Conservation (phyloP, 2,329 filamentous ascomycete species). For the Aureobasidium zeae region DNA sequence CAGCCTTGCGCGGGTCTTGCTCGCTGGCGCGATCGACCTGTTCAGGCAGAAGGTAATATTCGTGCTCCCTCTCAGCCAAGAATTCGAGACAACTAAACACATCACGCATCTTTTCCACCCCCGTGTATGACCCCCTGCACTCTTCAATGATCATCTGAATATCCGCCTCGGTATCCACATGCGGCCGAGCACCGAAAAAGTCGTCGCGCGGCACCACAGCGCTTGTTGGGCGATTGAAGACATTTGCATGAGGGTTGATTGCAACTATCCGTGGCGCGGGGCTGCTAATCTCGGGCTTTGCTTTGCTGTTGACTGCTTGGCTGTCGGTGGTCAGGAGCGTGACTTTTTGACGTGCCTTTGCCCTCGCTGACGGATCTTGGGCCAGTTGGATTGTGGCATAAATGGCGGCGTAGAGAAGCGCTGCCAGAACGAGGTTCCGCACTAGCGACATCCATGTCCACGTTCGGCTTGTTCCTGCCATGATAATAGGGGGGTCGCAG, state of each 20-base stretch:
- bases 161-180: slow-evolving; percentile 46
- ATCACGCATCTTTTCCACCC: slow-evolving; percentile 48
- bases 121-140: slow-evolving; percentile 43
- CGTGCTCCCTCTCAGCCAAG: slow-evolving; percentile 39
- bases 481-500: too few relatives aligned
- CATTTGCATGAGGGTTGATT: slow-evolving; percentile 45
- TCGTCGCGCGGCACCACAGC: slow-evolving; percentile 44
- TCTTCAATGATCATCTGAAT: slow-evolving; percentile 43
- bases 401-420: slow-evolving; percentile 34
- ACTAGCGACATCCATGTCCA: slow-evolving; percentile 20
- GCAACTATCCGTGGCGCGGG: slow-evolving; percentile 35
- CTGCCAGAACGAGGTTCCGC: slow-evolving; percentile 36
- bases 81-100: slow-evolving; percentile 46
- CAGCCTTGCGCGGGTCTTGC: slow-evolving; percentile 35
- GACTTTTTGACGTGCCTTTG: slow-evolving; percentile 35
- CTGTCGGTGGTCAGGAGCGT: slow-evolving; percentile 33
- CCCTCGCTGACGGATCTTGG: slow-evolving; percentile 32
- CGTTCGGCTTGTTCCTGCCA: slow-evolving; percentile 9
- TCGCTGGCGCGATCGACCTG: slow-evolving; percentile 32
- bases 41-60: slow-evolving; percentile 43
- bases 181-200: slow-evolving; percentile 42
- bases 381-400: slow-evolving; percentile 35
- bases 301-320: slow-evolving; percentile 33
- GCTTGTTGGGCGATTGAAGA: slow-evolving; percentile 45
- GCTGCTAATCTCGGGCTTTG: slow-evolving; percentile 33